Percentiles rank a stretch among this genome's conserved stretches.
Evolutionary conservation across 768 basidiomycete genomes (phyloP).

Genomic region (Asterophora parasitica): DNA sequence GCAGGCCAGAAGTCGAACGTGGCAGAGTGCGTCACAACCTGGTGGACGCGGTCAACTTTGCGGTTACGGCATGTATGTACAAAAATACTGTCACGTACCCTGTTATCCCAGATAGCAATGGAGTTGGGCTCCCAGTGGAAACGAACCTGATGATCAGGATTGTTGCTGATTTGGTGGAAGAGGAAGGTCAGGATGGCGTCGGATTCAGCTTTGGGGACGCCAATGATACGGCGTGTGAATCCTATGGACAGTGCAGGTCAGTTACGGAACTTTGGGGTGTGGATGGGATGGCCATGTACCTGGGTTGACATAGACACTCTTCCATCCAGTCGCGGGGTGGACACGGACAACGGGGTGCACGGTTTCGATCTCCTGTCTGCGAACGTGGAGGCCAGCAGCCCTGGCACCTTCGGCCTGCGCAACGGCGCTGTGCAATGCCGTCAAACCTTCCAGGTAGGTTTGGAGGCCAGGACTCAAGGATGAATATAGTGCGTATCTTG

Average conservation of each 20-base stretch:
- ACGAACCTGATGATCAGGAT: conserved; percentile 70
- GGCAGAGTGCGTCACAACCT: conserved; percentile 74
- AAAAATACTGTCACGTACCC: conserved; percentile 42
- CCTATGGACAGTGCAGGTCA: conserved; percentile 35
- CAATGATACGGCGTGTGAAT: conserved; percentile 76
- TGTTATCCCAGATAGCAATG: conserved; percentile 85
- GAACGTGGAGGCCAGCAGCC: conserved; percentile 64
- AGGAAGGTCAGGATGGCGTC: conserved; percentile 67
- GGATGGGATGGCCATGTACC: conserved; percentile 28
- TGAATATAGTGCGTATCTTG: conserved; percentile 78
- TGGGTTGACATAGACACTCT: conserved; percentile 79
- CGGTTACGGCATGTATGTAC: neutral
- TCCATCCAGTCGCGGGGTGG: conserved; percentile 81
- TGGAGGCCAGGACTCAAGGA: conserved; percentile 73
- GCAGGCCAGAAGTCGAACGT: conserved; percentile 82
- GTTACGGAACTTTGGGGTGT: neutral
- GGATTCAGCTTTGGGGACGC: conserved; percentile 78
- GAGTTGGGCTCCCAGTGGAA: conserved; percentile 76
- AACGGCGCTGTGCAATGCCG: conserved; percentile 71
- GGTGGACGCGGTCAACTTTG: neutral
- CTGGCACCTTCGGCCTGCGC: conserved; percentile 74
- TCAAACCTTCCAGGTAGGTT: conserved; percentile 68
- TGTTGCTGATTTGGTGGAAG: conserved; percentile 65
- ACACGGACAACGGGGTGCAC: conserved; percentile 81
- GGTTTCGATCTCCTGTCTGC: conserved; percentile 63